Conservation (phyloP, 140 eudicot genomes). For the Anethum foeniculum region DNA sequence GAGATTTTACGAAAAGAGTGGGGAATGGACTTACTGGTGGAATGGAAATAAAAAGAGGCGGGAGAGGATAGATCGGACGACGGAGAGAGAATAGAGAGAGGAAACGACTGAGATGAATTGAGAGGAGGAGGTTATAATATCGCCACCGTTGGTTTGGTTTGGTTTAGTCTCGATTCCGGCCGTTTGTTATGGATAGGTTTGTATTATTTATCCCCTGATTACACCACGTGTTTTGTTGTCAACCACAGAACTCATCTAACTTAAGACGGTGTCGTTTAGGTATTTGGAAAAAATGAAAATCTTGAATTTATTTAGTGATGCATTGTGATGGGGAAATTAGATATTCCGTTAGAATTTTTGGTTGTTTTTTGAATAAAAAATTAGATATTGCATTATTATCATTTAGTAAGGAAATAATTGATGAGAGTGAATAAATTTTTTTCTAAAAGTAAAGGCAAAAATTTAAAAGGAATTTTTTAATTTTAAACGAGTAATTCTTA, state of each 20-base stretch:
- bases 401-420: too few relatives aligned
- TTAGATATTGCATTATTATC: too few relatives aligned
- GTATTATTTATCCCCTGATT: background rate
- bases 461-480: too few relatives aligned
- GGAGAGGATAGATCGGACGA: conserved; percentile 29
- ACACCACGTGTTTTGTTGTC: background rate
- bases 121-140: conserved; percentile 12
- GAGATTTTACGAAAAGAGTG: background rate
- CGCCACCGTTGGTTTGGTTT: conserved; percentile 38
- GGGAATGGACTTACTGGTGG: background rate
- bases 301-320: too few relatives aligned
- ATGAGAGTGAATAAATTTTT: too few relatives aligned
- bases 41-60: background rate
- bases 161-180: background rate
- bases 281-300: too few relatives aligned
- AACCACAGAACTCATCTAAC: background rate
- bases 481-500: too few relatives aligned
- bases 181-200: background rate
- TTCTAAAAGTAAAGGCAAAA: too few relatives aligned
- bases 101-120: conserved; percentile 41
- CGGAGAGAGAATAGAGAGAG: conserved; percentile 23
- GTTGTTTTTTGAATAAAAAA: too few relatives aligned
- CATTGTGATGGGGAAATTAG: too few relatives aligned
- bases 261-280: too few relatives aligned
- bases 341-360: too few relatives aligned